Evolutionary conservation across 192 early-diverging fungal species (phyloP).

Genomic region (Gigaspora rosea): DNA sequence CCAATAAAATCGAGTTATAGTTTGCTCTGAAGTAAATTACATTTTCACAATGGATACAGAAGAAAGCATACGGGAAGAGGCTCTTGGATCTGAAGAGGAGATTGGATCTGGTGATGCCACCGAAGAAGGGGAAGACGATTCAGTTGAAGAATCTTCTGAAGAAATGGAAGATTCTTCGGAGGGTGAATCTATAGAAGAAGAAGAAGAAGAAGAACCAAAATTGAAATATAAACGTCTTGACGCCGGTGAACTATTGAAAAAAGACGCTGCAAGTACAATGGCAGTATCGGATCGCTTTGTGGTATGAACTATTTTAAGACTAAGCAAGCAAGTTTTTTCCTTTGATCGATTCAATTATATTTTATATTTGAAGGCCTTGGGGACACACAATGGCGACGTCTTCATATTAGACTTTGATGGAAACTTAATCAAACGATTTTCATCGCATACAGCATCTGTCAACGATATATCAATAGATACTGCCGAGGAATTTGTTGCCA

Average conservation of each 20-base stretch:
- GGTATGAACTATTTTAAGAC: conserved; percentile 46
- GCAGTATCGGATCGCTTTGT: conserved; percentile 84
- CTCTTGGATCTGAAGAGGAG: too few relatives aligned
- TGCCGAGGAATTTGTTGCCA: conserved; percentile 86
- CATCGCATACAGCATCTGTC: conserved; percentile 82
- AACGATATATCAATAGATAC: conserved; percentile 86
- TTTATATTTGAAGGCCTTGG: conserved; percentile 60
- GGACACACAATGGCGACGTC: conserved; percentile 90
- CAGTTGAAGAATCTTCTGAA: conserved; percentile 28
- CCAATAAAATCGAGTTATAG: too few relatives aligned
- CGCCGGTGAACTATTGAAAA: conserved; percentile 75
- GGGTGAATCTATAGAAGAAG: conserved; percentile 47
- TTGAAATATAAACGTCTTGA: conserved; percentile 87
- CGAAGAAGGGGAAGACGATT: conserved; percentile 33
- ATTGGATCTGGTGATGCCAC: too few relatives aligned
- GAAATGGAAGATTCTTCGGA: conserved; percentile 43
- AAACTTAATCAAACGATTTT: conserved; percentile 83
- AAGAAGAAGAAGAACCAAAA: conserved; percentile 88
- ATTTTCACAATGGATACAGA: too few relatives aligned
- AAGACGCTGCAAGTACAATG: conserved; percentile 83
- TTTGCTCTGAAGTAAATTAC: too few relatives aligned
- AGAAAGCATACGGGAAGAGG: too few relatives aligned
- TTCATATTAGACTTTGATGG: conserved; percentile 92
- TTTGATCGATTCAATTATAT: background rate
- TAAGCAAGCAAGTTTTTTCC: background rate